Evolutionary conservation across 179 eudicot species (phyloP).

Genomic region (Monotropa hypopitys): DNA sequence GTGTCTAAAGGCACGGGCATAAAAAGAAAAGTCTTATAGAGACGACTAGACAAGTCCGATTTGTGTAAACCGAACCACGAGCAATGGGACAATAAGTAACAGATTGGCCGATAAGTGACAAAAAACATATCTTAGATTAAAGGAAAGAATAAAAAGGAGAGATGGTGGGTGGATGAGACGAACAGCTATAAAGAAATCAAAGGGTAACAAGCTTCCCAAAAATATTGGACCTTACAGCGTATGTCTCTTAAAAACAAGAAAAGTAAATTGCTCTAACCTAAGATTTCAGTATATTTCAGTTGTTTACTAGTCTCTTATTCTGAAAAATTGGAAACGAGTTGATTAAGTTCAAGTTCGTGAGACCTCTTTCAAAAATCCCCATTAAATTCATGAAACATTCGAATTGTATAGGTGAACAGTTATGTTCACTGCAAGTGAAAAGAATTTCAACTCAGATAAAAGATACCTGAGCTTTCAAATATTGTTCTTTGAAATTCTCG

Average conservation of each 20-base stretch:
- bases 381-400: not conserved
- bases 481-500: not conserved
- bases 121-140: not conserved
- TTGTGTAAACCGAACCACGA: not conserved
- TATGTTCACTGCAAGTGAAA: not conserved
- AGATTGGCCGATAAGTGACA: not conserved
- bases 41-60: not conserved
- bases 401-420: not conserved
- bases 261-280: not conserved
- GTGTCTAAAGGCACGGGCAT: too few species aligned
- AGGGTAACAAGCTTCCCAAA: not conserved
- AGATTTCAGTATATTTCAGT: not conserved
- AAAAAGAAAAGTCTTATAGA: not conserved
- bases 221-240: not conserved
- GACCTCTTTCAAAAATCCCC: not conserved
- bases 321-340: not conserved
- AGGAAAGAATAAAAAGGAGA: not conserved
- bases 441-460: not conserved
- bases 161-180: too few species aligned
- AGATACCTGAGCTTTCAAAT: not conserved
- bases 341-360: not conserved
- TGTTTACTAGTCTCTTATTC: not conserved
- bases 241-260: not conserved
- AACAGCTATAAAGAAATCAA: not conserved
- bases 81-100: not conserved